Conservation (phyloP, 108 stramenopile genomes). For the Fragilaria radians region DNA sequence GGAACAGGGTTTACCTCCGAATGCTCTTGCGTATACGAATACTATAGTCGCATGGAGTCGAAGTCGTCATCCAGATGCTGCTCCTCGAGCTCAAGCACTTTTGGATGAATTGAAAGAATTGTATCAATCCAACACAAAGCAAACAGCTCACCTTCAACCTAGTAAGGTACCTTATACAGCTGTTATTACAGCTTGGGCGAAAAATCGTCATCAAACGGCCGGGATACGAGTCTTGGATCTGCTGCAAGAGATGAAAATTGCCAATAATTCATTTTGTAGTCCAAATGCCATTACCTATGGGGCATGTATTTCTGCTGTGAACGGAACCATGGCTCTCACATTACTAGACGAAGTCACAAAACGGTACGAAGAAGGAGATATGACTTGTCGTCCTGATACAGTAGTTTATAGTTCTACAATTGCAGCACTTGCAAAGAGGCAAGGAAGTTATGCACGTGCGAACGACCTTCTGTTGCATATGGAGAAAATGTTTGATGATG, state of each 20-base stretch:
- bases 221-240: constrained; percentile 38
- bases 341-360: constrained; percentile 46
- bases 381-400: constrained; percentile 21
- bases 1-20: constrained; percentile 18
- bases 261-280: not conserved
- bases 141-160: constrained; percentile 1
- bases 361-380: constrained; percentile 22
- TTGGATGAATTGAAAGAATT: constrained; percentile 43
- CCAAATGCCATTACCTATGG: not conserved
- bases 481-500: not conserved
- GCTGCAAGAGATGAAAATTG: constrained; percentile 44
- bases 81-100: constrained; percentile 34
- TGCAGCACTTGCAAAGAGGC: not conserved
- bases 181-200: constrained; percentile 9
- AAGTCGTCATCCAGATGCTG: constrained; percentile 42
- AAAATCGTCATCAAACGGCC: constrained; percentile 1
- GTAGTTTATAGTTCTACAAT: constrained; percentile 30
- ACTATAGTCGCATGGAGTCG: constrained; percentile 60
- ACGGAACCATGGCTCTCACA: constrained; percentile 16
- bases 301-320: not conserved
- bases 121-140: not conserved
- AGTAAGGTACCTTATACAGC: constrained; percentile 1
- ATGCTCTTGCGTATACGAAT: constrained; percentile 24
- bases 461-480: not conserved
- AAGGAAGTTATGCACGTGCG: not conserved